Percentiles rank a stretch among this genome's conserved stretches.
phyloP scores from a whole-genome alignment of 495 filamentous ascomycete species.

The Neurospora sp. region DNA sequence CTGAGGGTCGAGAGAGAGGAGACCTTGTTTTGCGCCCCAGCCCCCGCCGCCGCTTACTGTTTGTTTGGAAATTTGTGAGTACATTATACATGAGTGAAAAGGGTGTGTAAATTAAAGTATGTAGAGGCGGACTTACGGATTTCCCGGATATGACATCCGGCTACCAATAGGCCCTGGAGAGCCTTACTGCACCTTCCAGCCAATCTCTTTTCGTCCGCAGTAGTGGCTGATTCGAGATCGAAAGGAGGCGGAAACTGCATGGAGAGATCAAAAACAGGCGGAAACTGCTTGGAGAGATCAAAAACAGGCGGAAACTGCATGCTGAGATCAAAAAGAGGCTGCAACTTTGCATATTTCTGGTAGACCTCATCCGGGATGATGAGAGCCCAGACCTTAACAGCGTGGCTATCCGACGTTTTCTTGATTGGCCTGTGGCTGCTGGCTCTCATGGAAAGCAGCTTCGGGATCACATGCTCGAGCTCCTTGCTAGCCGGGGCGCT shows the following conservation, averaged over 20 bases:
- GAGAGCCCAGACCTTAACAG: conserved; percentile 69
- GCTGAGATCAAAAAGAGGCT: neutral
- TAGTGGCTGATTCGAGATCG: neutral
- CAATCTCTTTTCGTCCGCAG: neutral
- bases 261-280: too few species aligned
- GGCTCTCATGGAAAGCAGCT: conserved; percentile 40
- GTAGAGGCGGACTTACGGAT: conserved; percentile 35
- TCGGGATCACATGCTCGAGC: conserved; percentile 56
- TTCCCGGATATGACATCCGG: conserved; percentile 49
- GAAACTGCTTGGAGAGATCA: too few species aligned
- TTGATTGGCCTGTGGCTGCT: neutral
- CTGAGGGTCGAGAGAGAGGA: conserved; percentile 74
- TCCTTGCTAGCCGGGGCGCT: conserved; percentile 63
- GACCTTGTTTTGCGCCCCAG: conserved; percentile 78
- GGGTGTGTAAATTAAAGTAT: neutral
- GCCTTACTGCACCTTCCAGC: neutral
- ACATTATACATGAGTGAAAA: neutral
- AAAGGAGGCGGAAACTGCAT: neutral
- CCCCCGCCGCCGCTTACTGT: conserved; percentile 82
- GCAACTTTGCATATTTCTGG: neutral
- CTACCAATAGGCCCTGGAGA: conserved; percentile 8
- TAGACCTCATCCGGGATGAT: conserved; percentile 36
- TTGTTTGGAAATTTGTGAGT: neutral
- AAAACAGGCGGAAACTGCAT: neutral
- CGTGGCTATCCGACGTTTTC: conserved; percentile 16